Base-by-base conservation (phyloP, 768 basidiomycete genomes). In the Stropharia rugosoannulata region DNA sequence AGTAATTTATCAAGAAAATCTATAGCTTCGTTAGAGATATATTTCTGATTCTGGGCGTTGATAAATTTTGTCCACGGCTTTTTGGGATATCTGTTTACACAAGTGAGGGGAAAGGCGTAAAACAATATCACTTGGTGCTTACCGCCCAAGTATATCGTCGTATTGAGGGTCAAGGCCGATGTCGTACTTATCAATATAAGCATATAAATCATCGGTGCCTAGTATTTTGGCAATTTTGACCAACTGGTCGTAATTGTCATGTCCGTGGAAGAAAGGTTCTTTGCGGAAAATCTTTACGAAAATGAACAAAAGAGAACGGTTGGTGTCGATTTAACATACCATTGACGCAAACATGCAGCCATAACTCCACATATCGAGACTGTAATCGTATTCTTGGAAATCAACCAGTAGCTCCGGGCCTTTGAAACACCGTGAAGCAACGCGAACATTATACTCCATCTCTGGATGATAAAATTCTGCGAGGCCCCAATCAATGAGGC, bases 341-440 rank as follows among this genome's bases (percentile, higher is more conserved):
- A 98, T 98, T 16, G 92, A 94, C 7, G 96, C 96, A 72, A 96
- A 97, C 94, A 96, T 98, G 70, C 96, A 98, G 15, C 96, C 96
- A 67, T 90, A 87, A 75, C 93, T 95, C 96, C 96, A 98, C 93
- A 98, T 93, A 70, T 98, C 95, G 63, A 98, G 74, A 72, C 90
- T 93, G 70, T 97, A 97, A 70, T 98, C 96, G 62, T 98, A 98
- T 70, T 97, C 93, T 71, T 97, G 96, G 77, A 97, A 98, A 72
- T 98, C 95, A 56, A 98, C 95, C 55, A 98, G 78, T 54, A 98
- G 77, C 72, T 98, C 96, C 5, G 95, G 96, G 1, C 95, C 96
- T 70, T 98, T 98, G 80, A 97, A 98, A 77, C 98, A 98, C 63
- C 96, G 83, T 37, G 92, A 95, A 3, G 96, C 96, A 38, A 98